Base-by-base conservation (phyloP, 2,329 filamentous ascomycete species). In the Gremmenia infestans region DNA sequence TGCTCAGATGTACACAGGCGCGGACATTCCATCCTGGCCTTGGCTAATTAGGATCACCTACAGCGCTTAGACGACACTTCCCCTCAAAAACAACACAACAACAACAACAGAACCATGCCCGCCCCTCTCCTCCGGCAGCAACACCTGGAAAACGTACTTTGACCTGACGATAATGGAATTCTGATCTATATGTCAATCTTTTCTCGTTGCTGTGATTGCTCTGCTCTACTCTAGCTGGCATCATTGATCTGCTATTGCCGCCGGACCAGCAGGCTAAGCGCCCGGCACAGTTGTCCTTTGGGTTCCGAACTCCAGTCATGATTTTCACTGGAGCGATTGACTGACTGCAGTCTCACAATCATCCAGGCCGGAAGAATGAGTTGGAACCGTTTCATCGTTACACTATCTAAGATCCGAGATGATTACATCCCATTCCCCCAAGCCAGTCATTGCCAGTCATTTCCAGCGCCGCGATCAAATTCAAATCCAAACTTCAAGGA, bases 331-430 rank as follows among this genome's bases (percentile, higher is more conserved):
- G 58, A 53, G 47, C 28, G 19, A 55, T 45, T 47, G 12, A 32
- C 43, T 43, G 48, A 39, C 17, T 39, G 50, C 48, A 23, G 40
- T 52, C 17, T 54, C 57, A 63, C 52, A 37, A 47, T 50, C 45
- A 40, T 46, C 52, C 53, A 54, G 52, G 53, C 19, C 56, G 40
- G 45, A 45, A 46, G 37, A 47, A 45, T 48, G 43, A 19, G 32
- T 49, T 52, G 42, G 52, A 37, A 42, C 45, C 60, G 66, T 66
- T 66, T 66, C 65, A 66, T 62, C 61, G 57, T 64, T 65, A 60
- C 59, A 62, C 61, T 63, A 64, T 52, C 56, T 49, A 22, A 53
- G 52, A 53, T 46, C 49, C 22, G 45, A 56, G 35, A 60, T 28
- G 40, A 47, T 55, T 55, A 56, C 54, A 57, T 49, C 50, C 39